Evolutionary conservation across 2,329 filamentous ascomycete genomes (phyloP).

Genomic region (Microcyclospora tardicrescens): DNA sequence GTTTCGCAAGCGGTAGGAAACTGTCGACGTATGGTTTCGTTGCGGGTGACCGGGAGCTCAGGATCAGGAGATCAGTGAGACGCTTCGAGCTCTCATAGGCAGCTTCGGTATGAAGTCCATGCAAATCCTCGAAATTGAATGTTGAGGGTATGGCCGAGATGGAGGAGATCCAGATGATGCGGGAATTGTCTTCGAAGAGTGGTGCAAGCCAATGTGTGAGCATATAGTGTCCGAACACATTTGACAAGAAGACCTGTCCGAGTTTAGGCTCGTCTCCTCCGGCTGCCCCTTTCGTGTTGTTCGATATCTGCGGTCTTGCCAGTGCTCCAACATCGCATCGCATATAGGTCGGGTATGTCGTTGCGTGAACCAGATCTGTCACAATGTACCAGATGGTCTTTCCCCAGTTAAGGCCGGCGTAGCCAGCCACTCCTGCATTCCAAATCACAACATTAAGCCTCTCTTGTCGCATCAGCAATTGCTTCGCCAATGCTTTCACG

Average conservation of each 20-base stretch:
- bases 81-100: conserved; percentile 85
- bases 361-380: conserved; percentile 51
- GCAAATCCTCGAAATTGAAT: conserved; percentile 59
- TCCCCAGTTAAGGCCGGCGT: conserved; percentile 64
- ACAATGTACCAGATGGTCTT: conserved; percentile 43
- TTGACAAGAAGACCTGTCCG: conserved; percentile 77
- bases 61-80: conserved; percentile 67
- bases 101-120: conserved; percentile 48
- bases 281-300: conserved; percentile 7
- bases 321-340: conserved; percentile 43
- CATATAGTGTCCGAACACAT: conserved; percentile 91
- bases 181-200: conserved; percentile 46
- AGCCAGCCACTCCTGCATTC: conserved; percentile 83
- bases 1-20: conserved; percentile 43
- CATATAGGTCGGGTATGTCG: conserved; percentile 72
- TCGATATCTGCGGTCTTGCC: conserved; percentile 39
- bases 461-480: conserved; percentile 45
- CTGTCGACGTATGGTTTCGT: conserved; percentile 42
- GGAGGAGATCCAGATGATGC: conserved; percentile 79
- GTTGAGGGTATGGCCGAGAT: conserved; percentile 51
- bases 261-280: conserved; percentile 42
- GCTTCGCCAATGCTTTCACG: conserved; percentile 40
- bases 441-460: conserved; percentile 67
- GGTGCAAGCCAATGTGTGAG: conserved; percentile 69
- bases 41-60: conserved; percentile 58